Conservation (phyloP, 2,329 filamentous ascomycete genomes). For the Fusarium temperatum region DNA sequence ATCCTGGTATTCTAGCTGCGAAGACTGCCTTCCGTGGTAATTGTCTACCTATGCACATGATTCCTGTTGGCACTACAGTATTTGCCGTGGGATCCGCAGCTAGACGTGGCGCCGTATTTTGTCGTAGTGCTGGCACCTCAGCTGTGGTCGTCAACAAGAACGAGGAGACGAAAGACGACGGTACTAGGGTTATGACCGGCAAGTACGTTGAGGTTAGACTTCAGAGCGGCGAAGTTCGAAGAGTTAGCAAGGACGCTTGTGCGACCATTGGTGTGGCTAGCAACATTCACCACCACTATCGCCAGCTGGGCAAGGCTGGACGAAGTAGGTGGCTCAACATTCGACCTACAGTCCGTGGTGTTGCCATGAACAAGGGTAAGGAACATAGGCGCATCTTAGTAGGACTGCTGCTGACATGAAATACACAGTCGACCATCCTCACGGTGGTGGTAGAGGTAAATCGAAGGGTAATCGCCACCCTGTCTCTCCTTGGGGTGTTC, state of each 20-base stretch:
- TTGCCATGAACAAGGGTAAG: conserved; percentile 96
- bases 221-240: conserved; percentile 91
- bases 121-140: conserved; percentile 92
- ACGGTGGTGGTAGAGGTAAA: conserved; percentile 98
- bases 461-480: conserved; percentile 98
- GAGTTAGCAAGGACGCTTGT: conserved; percentile 90
- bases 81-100: conserved; percentile 86
- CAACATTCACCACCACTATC: conserved; percentile 91
- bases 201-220: conserved; percentile 85
- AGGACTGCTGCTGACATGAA: conserved; percentile 21
- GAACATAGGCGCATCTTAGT: conserved; percentile 6
- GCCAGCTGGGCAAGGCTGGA: conserved; percentile 93
- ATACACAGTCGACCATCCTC: conserved; percentile 85
- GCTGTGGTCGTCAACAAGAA: conserved; percentile 91
- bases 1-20: conserved; percentile 94
- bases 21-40: conserved; percentile 95
- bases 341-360: conserved; percentile 92
- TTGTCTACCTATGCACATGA: conserved; percentile 93
- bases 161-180: conserved; percentile 71
- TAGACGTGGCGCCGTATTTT: conserved; percentile 84
- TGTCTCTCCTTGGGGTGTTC: conserved; percentile 95
- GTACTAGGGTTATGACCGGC: conserved; percentile 70
- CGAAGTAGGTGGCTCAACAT: conserved; percentile 94
- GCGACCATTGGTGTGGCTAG: conserved; percentile 94
- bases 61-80: conserved; percentile 91